Percentiles rank a stretch among this genome's conserved stretches.
These are phyloP conservation scores for Globisporangium uncinulatum DNA, from an alignment of 352 stramenopile species.

Conservation along the genomic window DNA sequence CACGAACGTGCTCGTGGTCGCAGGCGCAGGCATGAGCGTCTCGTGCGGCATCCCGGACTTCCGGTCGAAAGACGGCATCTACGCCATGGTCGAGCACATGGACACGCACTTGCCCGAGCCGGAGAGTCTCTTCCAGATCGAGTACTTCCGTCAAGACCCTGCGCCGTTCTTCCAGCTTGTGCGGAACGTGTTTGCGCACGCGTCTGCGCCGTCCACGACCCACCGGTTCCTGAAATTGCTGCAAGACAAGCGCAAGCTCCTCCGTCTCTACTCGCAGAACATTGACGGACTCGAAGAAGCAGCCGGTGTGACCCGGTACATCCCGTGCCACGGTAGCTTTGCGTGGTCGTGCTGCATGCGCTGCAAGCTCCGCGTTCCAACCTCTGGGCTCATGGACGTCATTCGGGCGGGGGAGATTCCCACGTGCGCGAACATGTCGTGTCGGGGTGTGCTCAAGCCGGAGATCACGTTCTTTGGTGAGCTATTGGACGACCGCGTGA, in stretches of 20 bases:
- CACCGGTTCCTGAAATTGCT: slow-evolving; percentile 94
- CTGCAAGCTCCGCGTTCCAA: slow-evolving; percentile 64
- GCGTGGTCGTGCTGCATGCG: slow-evolving; percentile 87
- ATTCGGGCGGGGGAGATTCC: slow-evolving; percentile 77
- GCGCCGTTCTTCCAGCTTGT: slow-evolving; percentile 96
- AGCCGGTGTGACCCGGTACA: slow-evolving; percentile 89
- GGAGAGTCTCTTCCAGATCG: slow-evolving; percentile 98
- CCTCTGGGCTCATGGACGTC: slow-evolving; percentile 49
- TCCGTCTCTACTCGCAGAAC: slow-evolving; percentile 97
- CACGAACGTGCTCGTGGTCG: slow-evolving; percentile 89
- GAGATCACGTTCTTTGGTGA: slow-evolving; percentile 98
- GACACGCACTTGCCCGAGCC: slow-evolving; percentile 89
- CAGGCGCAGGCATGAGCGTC: slow-evolving; percentile 92
- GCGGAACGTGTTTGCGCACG: slow-evolving; percentile 60
- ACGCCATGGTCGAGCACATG: slow-evolving; percentile 78
- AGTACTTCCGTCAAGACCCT: slow-evolving; percentile 95
- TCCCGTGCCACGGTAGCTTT: slow-evolving; percentile 95
- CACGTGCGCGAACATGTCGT: slow-evolving; percentile 59
- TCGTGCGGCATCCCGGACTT: slow-evolving; percentile 99
- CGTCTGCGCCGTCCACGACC: slow-evolving; percentile 86
- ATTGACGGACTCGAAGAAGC: slow-evolving; percentile 95
- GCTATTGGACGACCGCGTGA: slow-evolving; percentile 86
- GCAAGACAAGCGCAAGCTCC: slow-evolving; percentile 88
- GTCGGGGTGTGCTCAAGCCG: slow-evolving; percentile 94
- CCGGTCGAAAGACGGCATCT: slow-evolving; percentile 87